Evolutionary conservation across 2,329 filamentous ascomycete species (phyloP).

Genomic region (Endothia cerciana): DNA sequence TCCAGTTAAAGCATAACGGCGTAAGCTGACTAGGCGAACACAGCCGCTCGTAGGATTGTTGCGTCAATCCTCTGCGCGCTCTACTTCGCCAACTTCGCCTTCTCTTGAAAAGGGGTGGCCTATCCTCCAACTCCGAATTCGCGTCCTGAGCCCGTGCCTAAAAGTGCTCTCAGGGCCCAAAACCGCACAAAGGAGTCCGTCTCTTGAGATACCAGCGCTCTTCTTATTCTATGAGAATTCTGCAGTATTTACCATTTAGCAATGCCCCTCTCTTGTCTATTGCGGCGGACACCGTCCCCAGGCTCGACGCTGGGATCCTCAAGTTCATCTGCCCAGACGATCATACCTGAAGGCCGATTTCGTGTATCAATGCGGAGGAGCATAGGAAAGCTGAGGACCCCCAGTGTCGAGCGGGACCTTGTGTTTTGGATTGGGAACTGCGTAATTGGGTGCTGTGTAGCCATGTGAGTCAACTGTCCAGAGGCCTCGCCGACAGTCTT

Average conservation of each 20-base stretch:
- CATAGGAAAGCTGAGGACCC: neutral
- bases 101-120: too few relatives aligned
- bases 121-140: too few relatives aligned
- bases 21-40: neutral
- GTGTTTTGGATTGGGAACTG: neutral
- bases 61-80: neutral
- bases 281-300: neutral
- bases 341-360: neutral
- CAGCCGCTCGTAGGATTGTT: too few relatives aligned
- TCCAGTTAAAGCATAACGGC: neutral
- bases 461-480: neutral
- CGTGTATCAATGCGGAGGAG: neutral
- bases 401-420: neutral
- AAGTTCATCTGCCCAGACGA: neutral
- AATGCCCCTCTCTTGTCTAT: neutral
- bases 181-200: too few relatives aligned
- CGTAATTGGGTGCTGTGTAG: neutral
- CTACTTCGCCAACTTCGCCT: neutral
- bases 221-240: too few relatives aligned
- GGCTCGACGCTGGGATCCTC: neutral
- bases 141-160: too few relatives aligned
- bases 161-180: too few relatives aligned
- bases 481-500: neutral
- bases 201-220: too few relatives aligned
- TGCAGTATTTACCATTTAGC: neutral